Percentiles rank a stretch among this genome's conserved stretches.
Conservation (phyloP, 495 filamentous ascomycete species). For the Penicillium egyptiacum region DNA sequence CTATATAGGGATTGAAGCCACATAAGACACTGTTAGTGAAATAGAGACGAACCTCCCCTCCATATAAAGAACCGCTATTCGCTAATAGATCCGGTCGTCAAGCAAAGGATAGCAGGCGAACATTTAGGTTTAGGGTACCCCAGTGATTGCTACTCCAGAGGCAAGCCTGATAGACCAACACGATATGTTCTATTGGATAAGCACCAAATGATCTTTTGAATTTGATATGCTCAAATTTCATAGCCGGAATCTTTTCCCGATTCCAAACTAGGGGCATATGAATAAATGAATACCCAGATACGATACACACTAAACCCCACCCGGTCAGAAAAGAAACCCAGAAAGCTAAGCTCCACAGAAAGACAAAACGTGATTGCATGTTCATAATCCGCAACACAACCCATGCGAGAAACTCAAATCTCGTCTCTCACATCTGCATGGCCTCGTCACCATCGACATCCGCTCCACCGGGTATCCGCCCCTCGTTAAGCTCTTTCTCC, state of each 20-base stretch:
- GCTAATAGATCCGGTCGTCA: no score
- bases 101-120: no score
- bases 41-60: no score
- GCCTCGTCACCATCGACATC: slow-evolving; percentile 35
- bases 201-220: background rate
- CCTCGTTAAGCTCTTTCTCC: slow-evolving; percentile 86
- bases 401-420: background rate
- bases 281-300: slow-evolving; percentile 17
- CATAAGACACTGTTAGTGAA: no score
- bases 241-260: background rate
- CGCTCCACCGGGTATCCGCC: slow-evolving; percentile 70
- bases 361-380: slow-evolving; percentile 17
- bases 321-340: slow-evolving; percentile 14
- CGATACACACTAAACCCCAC: slow-evolving; percentile 23
- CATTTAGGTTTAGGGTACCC: no score
- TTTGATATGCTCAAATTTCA: slow-evolving; percentile 3
- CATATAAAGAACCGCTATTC: no score
- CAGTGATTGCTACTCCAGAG: no score
- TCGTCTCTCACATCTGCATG: slow-evolving; percentile 36
- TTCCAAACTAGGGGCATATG: background rate
- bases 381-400: slow-evolving; percentile 3
- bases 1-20: no score
- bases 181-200: background rate
- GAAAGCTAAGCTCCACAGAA: slow-evolving; percentile 11
- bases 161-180: no score